These are phyloP conservation scores for Venturia nashicola DNA, from an alignment of 2,329 filamentous ascomycete species.

Conservation along the genomic window DNA sequence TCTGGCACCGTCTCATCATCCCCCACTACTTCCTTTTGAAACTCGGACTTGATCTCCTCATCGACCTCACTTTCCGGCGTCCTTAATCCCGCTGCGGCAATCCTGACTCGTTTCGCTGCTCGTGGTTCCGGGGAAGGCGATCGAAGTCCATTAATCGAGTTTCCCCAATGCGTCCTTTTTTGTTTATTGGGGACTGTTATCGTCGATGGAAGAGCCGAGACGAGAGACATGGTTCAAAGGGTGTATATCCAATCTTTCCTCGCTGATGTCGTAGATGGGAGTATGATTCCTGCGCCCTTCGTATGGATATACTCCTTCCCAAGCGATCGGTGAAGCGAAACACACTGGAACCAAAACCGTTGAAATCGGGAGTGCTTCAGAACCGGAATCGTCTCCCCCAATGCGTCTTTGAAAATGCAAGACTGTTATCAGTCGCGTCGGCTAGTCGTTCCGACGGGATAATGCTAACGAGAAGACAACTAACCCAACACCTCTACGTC, in stretches of 20 bases:
- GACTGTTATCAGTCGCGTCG: not conserved
- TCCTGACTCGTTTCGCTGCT: not conserved
- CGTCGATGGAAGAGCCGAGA: not conserved
- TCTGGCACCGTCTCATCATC: slow-evolving; percentile 10
- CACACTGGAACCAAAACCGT: not conserved
- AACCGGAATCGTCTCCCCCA: not conserved
- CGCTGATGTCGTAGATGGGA: not conserved
- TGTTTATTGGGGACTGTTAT: not conserved
- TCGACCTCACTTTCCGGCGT: not conserved
- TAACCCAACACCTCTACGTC: not conserved
- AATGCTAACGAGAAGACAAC: not conserved
- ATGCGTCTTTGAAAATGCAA: not conserved
- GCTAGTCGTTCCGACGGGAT: not conserved
- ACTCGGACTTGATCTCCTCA: not conserved
- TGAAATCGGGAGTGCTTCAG: not conserved
- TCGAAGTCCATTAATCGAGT: not conserved
- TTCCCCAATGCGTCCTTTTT: slow-evolving; percentile 3
- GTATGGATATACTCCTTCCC: not conserved
- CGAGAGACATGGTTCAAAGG: not conserved
- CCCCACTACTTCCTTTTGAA: not conserved
- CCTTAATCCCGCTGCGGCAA: not conserved
- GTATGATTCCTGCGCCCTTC: not conserved
- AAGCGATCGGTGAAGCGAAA: not conserved
- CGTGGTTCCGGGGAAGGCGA: not conserved
- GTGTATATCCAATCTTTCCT: not conserved